Conservation (phyloP, 2,329 filamentous ascomycete genomes). For the Venturia oleaginea region DNA sequence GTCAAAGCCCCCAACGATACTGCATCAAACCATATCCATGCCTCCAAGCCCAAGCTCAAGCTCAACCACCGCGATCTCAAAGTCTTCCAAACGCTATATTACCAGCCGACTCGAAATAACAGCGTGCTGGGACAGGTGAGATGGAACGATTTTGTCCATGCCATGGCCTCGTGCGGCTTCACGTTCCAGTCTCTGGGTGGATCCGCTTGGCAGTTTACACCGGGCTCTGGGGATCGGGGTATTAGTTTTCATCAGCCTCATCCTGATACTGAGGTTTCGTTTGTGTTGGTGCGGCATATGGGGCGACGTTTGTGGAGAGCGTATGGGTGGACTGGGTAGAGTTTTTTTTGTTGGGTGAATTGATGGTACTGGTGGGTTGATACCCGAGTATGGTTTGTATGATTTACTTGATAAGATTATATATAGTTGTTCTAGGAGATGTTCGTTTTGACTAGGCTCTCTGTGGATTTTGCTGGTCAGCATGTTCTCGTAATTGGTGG, state of each 20-base stretch:
- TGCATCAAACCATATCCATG: neutral
- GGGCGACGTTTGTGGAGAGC: too few species aligned
- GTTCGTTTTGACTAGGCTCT: too few species aligned
- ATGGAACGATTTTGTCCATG: neutral
- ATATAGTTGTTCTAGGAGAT: too few species aligned
- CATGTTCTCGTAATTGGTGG: too few species aligned
- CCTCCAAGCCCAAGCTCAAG: too few species aligned
- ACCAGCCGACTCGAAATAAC: neutral
- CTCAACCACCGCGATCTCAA: neutral
- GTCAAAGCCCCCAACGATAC: neutral
- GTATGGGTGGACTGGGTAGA: too few species aligned
- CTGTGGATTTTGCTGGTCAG: too few species aligned
- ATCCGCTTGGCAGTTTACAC: neutral
- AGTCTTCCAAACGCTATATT: neutral
- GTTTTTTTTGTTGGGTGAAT: too few species aligned
- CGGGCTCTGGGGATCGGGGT: neutral
- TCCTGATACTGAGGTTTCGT: neutral
- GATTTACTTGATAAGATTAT: too few species aligned
- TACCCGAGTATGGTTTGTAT: too few species aligned
- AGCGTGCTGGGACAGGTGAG: neutral
- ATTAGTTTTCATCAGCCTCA: slow-evolving; percentile 7
- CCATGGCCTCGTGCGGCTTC: neutral
- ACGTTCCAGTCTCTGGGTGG: neutral
- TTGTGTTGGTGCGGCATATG: too few species aligned
- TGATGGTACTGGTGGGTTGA: too few species aligned